A percentile compares a stretch with the other conserved stretches of the same genome.
These are phyloP conservation scores for Mucor racemosus DNA, from an alignment of 371 early-diverging fungal genomes.

Conservation along the genomic window DNA sequence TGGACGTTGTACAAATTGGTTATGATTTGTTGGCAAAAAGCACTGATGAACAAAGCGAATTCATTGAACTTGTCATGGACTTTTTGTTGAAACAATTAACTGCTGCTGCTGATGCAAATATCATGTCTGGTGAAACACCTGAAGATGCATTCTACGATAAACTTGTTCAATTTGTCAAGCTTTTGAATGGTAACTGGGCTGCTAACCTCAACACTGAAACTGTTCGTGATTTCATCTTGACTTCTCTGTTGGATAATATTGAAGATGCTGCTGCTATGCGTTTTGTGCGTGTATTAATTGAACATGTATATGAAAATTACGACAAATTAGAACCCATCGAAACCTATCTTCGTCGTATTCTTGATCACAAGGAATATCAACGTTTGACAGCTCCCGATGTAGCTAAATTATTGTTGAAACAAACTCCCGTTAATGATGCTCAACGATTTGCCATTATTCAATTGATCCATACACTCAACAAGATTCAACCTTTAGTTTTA, in stretches of 20 bases:
- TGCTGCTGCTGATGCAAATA: constrained; percentile 23
- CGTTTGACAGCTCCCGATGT: constrained; percentile 33
- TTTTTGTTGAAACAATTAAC: constrained; percentile 29
- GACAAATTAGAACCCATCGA: constrained; percentile 44
- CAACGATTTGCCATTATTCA: constrained; percentile 54
- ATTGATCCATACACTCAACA: constrained; percentile 52
- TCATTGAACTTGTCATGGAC: constrained; percentile 19
- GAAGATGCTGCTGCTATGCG: constrained; percentile 41
- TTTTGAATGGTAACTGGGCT: constrained; percentile 8
- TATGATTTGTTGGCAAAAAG: constrained; percentile 13
- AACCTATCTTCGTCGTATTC: constrained; percentile 45
- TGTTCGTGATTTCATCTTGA: constrained; percentile 52
- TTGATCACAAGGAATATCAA: constrained; percentile 45
- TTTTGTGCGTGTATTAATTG: constrained; percentile 34
- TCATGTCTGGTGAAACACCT: constrained; percentile 24
- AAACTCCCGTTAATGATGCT: constrained; percentile 19
- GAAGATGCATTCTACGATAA: constrained; percentile 31
- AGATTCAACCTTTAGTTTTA: constrained; percentile 47
- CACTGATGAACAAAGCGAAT: constrained; percentile 6
- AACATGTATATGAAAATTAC: constrained; percentile 36
- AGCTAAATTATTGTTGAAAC: constrained; percentile 12
- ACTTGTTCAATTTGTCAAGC: constrained; percentile 9
- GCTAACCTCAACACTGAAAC: constrained; percentile 33
- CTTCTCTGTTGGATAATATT: constrained; percentile 48
- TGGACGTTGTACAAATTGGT: constrained; percentile 33